Evolutionary conservation across 2,329 filamentous ascomycete species (phyloP), one percentile per base, ranked within the genome.

Genomic region (Oidium heveae): DNA sequence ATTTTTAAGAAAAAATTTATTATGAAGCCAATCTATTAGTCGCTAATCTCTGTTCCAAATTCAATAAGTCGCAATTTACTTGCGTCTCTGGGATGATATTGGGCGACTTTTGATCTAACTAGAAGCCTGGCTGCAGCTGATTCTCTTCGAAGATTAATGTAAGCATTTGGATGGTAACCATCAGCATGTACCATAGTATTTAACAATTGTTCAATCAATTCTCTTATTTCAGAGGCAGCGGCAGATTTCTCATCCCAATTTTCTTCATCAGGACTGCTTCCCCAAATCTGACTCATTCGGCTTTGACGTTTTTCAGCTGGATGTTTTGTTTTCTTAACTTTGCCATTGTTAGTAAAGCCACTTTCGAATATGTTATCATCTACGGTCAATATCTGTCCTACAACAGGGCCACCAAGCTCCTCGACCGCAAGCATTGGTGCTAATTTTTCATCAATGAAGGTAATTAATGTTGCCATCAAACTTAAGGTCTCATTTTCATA

Each of bases 401-500:
- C 84, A 12, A 87, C 81, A 0, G 86, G 86, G 0, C 86, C 86
- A 8, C 86, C 86, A 1, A 88, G 72, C 62, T 87, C 84, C 68
- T 93, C 86, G 0, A 84, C 84, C 7, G 85, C 86, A 46, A 94
- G 71, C 77, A 89, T 84, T 2, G 75, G 68, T 1, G 83, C 82
- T 0, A 94, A 72, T 43, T 77, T 74, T 46, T 77, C 69, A 57
- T 84, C 76, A 56, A 89, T 80, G 62, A 93, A 93, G 16, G 69
- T 69, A 58, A 81, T 76, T 55, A 93, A 72, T 0, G 76, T 72
- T 56, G 73, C 74, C 55, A 83, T 74, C 16, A 91, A 69, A 44
- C 69, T 71, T 1, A 71, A 69, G 1, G 79, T 81, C 59, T 81
- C 75, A 53, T 65, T 69, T 55, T 82, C 75, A 61, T 86, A 82